phyloP scores from a whole-genome alignment of 2,329 filamentous ascomycete species.

The Aschersonia sp. region DNA sequence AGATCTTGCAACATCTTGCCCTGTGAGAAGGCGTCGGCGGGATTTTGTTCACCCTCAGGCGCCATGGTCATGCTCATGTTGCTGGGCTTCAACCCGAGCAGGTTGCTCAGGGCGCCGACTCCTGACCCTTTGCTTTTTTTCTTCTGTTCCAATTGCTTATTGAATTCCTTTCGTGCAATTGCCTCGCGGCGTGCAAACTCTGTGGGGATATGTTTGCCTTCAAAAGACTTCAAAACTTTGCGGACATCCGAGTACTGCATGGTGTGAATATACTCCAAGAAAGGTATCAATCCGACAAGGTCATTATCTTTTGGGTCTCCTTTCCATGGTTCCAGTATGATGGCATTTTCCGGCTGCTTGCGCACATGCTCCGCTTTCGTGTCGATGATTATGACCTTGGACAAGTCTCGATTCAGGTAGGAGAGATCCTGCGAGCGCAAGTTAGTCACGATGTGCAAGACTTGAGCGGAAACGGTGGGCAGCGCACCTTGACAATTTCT shows the following conservation, averaged over 20 bases:
- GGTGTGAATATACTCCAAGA: slow-evolving; percentile 92
- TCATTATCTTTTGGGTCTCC: slow-evolving; percentile 73
- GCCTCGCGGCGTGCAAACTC: slow-evolving; percentile 87
- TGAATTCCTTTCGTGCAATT: slow-evolving; percentile 69
- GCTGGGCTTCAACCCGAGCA: slow-evolving; percentile 64
- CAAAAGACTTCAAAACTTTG: slow-evolving; percentile 72
- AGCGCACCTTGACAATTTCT: slow-evolving; percentile 78
- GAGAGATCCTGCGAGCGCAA: slow-evolving; percentile 59
- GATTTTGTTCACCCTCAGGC: slow-evolving; percentile 52
- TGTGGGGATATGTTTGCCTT: slow-evolving; percentile 74
- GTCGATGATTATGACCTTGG: slow-evolving; percentile 90
- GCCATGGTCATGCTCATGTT: slow-evolving; percentile 47
- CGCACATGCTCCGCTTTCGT: slow-evolving; percentile 70
- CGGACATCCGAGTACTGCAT: slow-evolving; percentile 86
- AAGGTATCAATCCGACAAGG: slow-evolving; percentile 79
- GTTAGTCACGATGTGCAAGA: neutral
- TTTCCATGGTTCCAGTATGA: slow-evolving; percentile 80
- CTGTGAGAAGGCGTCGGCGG: slow-evolving; percentile 66
- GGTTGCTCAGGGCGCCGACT: slow-evolving; percentile 52
- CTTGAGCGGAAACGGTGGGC: neutral
- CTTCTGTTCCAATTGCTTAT: slow-evolving; percentile 60
- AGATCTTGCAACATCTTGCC: slow-evolving; percentile 97
- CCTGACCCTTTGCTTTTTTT: slow-evolving; percentile 44
- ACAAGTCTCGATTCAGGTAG: slow-evolving; percentile 89
- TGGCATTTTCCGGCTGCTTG: slow-evolving; percentile 91